Percentiles rank a stretch among this genome's conserved stretches.
These are phyloP conservation scores for Trametes coccinea DNA, from an alignment of 768 basidiomycete species.

Conservation along the genomic window DNA sequence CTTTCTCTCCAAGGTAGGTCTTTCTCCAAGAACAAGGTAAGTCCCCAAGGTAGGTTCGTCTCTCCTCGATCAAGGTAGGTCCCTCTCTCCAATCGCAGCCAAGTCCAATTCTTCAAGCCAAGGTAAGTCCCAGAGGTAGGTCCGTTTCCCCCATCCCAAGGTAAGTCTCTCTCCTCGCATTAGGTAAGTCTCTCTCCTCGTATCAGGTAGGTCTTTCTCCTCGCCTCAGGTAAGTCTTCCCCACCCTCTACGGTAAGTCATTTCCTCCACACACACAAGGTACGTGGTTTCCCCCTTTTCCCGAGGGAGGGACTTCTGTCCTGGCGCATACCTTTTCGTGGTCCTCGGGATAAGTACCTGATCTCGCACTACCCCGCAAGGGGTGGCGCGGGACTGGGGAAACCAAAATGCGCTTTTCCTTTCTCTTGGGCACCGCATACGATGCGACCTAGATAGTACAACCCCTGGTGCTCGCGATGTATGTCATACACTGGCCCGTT, in stretches of 20 bases:
- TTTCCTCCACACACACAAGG: not conserved
- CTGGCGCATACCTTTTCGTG: slow-evolving; percentile 16
- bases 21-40: not conserved
- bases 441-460: too few relatives aligned
- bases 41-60: not conserved
- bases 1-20: not conserved
- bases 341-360: slow-evolving; percentile 15
- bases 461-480: too few relatives aligned
- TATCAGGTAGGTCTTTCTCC: not conserved
- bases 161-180: not conserved
- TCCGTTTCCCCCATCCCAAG: not conserved
- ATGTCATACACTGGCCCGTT: not conserved
- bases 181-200: not conserved
- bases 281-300: slow-evolving; percentile 1
- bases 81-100: not conserved
- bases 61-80: not conserved
- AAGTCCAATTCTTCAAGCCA: too few relatives aligned
- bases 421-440: not conserved
- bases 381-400: not conserved
- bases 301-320: slow-evolving; percentile 14
- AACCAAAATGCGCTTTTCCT: slow-evolving; percentile 6
- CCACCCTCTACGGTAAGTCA: not conserved
- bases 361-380: not conserved
- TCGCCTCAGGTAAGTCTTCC: not conserved
- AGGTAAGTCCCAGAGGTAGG: slow-evolving; percentile 3